Conservation (phyloP, 169 alveolate species). For the Besnoitia besnoiti region DNA sequence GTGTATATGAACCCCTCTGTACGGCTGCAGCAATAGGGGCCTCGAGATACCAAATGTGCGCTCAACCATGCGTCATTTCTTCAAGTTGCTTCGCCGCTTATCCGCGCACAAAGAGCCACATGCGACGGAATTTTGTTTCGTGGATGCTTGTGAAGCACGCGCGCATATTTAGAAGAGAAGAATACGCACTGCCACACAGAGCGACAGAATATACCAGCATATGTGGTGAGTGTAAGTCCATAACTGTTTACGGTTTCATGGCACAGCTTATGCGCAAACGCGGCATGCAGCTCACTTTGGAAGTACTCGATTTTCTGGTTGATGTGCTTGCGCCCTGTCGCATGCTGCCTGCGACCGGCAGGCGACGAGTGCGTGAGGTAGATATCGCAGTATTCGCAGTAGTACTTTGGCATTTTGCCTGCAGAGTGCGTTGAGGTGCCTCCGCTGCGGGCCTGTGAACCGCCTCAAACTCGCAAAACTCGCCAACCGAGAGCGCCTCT, state of each 20-base stretch:
- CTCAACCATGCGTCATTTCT: background rate
- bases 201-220: background rate
- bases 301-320: slow-evolving; percentile 97
- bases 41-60: background rate
- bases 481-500: too few relatives aligned
- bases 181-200: background rate
- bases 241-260: too few relatives aligned
- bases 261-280: too few relatives aligned
- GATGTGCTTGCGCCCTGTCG: slow-evolving; percentile 97
- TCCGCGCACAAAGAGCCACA: too few relatives aligned
- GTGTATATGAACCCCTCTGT: background rate
- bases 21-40: background rate
- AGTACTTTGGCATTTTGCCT: slow-evolving; percentile 96
- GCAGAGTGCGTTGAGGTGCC: too few relatives aligned
- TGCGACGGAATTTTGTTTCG: too few relatives aligned
- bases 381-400: slow-evolving; percentile 99
- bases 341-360: slow-evolving; percentile 98
- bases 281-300: slow-evolving; percentile 77
- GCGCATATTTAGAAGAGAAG: background rate
- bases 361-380: slow-evolving; percentile 98
- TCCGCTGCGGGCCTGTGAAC: too few relatives aligned
- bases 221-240: background rate
- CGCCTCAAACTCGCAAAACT: too few relatives aligned
- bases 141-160: too few relatives aligned
- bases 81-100: too few relatives aligned